Conservation (phyloP, 2,329 filamentous ascomycete species). For the Bipolaris zeicola region DNA sequence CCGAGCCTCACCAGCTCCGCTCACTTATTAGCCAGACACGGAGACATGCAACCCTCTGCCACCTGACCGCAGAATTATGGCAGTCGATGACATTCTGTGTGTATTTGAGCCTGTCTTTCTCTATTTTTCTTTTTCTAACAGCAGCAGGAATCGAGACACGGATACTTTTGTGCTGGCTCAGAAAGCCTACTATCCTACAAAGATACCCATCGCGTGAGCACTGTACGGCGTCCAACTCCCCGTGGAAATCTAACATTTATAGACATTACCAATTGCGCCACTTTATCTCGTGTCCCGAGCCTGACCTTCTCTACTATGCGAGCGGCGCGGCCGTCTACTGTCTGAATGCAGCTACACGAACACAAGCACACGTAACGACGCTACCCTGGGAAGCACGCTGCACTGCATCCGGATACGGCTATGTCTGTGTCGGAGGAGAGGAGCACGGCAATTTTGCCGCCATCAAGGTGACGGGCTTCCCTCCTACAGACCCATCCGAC, state of each 20-base stretch:
- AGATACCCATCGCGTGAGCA: constrained; percentile 56
- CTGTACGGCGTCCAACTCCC: background rate
- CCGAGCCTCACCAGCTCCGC: constrained; percentile 17
- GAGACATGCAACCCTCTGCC: constrained; percentile 36
- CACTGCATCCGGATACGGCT: constrained; percentile 82
- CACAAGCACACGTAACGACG: constrained; percentile 76
- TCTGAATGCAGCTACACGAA: constrained; percentile 68
- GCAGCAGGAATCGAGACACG: constrained; percentile 52
- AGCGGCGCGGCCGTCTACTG: constrained; percentile 67
- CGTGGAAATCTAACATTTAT: constrained; percentile 21
- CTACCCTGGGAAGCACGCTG: constrained; percentile 74
- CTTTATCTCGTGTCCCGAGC: constrained; percentile 80
- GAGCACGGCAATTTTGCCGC: constrained; percentile 86
- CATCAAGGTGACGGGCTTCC: constrained; percentile 64
- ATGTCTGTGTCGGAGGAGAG: constrained; percentile 85
- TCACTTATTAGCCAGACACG: constrained; percentile 11
- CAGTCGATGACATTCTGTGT: constrained; percentile 48
- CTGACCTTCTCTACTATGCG: constrained; percentile 83
- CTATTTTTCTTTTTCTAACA: constrained; percentile 20
- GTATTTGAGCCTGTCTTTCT: constrained; percentile 4
- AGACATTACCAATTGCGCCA: constrained; percentile 91
- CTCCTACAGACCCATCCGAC: constrained; percentile 52
- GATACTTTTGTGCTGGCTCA: constrained; percentile 52
- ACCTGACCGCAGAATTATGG: constrained; percentile 42
- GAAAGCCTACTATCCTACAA: constrained; percentile 55